Base-by-base conservation (phyloP, 2,329 filamentous ascomycete genomes). In the Achaetomium macrosporum region DNA sequence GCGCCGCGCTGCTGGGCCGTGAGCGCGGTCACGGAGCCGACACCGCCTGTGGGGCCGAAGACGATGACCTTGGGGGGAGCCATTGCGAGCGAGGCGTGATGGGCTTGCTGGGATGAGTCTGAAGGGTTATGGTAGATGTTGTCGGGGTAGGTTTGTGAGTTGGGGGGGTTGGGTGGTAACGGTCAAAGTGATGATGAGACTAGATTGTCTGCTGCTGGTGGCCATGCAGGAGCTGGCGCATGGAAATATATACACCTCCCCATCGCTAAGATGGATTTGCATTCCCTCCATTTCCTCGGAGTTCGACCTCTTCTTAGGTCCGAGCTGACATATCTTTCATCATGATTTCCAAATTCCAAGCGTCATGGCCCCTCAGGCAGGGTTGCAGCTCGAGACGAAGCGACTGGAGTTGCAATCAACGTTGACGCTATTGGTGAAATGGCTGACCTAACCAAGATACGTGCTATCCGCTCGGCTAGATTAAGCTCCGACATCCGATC, bases 31-130 rank as follows among this genome's bases (percentile, higher is more conserved):
- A 63, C 61, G 16, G 69, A 69, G 42, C 69, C 77, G 29, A 77
- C 70, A 8, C 61, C 60, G 45, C 76, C 76, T n/a, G 76, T 76
- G 16, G 76, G 69, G 19, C 76, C 76, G 55, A 79, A 78, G 47
- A 79, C 64, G 47, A 79, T 72, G 10, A 72, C 48, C 17, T 53
- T 58, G 35, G 49, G 45, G n/a, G 57, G 25, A 30, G 46, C 11
- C 51, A 54, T 54, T n/a, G 12, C 20, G 19, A 25, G 10, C 10
- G 33, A 15, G 33, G 10, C 4, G 10, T 11, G 33, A 11, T 35
- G 11, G 33, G 33, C 3, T 35, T 35, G 33, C 10, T 15, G 4
- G 33, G 33, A 15, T 5, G 10, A 9, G 33, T 35, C 33, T 15
- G 15, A 9, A 5, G 15, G 33, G 33, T 35, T 25, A 25, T 25